A percentile compares a stretch with the other conserved stretches of the same genome.
Conservation (phyloP, 352 stramenopile species). For the Globisporangium rhizosaccharum region DNA sequence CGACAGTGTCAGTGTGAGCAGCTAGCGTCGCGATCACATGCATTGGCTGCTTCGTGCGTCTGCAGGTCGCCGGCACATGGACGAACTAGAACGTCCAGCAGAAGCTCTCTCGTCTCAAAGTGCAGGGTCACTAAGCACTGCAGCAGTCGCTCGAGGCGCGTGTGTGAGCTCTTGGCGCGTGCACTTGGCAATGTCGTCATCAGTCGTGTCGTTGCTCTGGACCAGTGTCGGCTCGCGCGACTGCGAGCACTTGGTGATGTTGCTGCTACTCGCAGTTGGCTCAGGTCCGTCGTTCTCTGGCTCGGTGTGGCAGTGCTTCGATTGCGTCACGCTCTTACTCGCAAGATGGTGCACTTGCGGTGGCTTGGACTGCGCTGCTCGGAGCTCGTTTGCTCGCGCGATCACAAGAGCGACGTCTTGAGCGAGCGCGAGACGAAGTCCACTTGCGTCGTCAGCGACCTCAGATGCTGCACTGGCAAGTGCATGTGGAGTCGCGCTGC, state of each 20-base stretch:
- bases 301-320: conserved; percentile 11
- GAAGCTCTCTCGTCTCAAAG: too few relatives aligned
- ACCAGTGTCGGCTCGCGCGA: background rate
- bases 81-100: too few relatives aligned
- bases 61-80: too few relatives aligned
- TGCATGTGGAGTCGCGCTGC: background rate
- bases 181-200: conserved; percentile 9
- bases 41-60: background rate
- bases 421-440: conserved; percentile 24
- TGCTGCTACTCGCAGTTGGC: background rate
- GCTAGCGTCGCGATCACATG: background rate
- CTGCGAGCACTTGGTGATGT: background rate
- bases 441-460: background rate
- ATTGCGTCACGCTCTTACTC: background rate
- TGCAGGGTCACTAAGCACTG: too few relatives aligned
- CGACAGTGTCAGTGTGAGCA: background rate
- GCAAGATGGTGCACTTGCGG: background rate
- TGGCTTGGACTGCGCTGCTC: background rate
- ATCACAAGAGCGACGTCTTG: conserved; percentile 43
- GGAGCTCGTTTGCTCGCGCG: conserved; percentile 22
- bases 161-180: too few relatives aligned
- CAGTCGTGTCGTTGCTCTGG: conserved; percentile 21
- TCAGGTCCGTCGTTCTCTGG: conserved; percentile 28
- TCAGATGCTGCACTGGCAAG: conserved; percentile 9
- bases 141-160: too few relatives aligned